Evolutionary conservation across 768 basidiomycete genomes (phyloP).

Genomic region (Asterophora lycoperdoides): DNA sequence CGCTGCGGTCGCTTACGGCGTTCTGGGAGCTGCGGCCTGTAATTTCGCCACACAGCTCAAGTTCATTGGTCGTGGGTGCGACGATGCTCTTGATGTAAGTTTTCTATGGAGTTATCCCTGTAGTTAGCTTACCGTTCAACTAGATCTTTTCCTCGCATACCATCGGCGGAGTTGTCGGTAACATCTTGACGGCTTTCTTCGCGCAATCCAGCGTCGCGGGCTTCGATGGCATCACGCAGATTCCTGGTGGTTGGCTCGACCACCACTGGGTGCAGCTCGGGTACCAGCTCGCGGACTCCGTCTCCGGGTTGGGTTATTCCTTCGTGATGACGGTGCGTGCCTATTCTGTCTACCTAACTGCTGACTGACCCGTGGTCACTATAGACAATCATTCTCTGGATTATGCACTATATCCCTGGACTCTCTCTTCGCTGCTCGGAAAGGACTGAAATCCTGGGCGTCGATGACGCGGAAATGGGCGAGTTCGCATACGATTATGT

Average conservation of each 20-base stretch:
- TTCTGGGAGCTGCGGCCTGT: constrained; percentile 78
- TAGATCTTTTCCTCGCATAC: constrained; percentile 88
- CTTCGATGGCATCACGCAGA: constrained; percentile 67
- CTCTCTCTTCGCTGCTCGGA: constrained; percentile 65
- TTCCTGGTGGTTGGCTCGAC: constrained; percentile 86
- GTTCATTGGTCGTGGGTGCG: constrained; percentile 66
- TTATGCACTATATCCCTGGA: constrained; percentile 85
- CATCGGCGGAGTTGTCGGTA: constrained; percentile 76
- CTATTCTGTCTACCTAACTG: not conserved
- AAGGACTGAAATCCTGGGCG: constrained; percentile 72
- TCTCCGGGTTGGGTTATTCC: constrained; percentile 61
- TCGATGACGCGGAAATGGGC: constrained; percentile 88
- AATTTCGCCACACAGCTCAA: constrained; percentile 98
- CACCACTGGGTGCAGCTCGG: constrained; percentile 79
- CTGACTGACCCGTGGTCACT: not conserved
- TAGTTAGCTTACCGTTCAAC: no score
- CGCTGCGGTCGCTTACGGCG: constrained; percentile 81
- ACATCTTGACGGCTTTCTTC: constrained; percentile 84
- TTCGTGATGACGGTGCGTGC: constrained; percentile 68
- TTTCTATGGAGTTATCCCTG: not conserved
- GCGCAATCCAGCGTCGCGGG: constrained; percentile 76
- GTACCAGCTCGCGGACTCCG: constrained; percentile 77
- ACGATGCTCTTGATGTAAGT: constrained; percentile 76
- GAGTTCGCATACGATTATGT: constrained; percentile 90
- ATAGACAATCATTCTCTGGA: constrained; percentile 78